Conservation (phyloP, 768 basidiomycete genomes). For the Hortiboletus flavorubellus region DNA sequence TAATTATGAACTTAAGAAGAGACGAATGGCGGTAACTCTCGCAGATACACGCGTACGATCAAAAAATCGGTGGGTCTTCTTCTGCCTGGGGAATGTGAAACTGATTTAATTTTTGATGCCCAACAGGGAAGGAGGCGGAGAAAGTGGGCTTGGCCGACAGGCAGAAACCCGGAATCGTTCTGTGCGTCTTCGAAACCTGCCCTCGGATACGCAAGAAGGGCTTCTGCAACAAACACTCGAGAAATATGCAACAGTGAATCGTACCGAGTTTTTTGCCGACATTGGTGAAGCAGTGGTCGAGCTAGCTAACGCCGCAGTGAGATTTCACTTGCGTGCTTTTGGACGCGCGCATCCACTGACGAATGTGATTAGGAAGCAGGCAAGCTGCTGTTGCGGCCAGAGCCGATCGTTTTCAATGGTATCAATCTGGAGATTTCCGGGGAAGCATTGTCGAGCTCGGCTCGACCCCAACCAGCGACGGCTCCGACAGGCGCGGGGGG, state of each 20-base stretch:
- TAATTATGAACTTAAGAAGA: slow-evolving; percentile 83
- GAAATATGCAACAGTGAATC: slow-evolving; percentile 65
- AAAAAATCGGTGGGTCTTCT: slow-evolving; percentile 44
- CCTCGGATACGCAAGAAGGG: slow-evolving; percentile 80
- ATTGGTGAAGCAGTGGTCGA: slow-evolving; percentile 61
- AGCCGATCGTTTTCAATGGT: slow-evolving; percentile 70
- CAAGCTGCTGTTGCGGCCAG: slow-evolving; percentile 65
- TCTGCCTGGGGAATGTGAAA: neutral
- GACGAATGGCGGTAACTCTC: slow-evolving; percentile 86
- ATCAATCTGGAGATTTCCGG: slow-evolving; percentile 57
- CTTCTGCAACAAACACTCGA: slow-evolving; percentile 87
- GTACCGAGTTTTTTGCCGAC: slow-evolving; percentile 72
- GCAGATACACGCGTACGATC: slow-evolving; percentile 68
- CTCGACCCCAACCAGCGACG: slow-evolving; percentile 27
- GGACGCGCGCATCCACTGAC: neutral
- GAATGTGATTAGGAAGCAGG: slow-evolving; percentile 67
- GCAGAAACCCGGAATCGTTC: slow-evolving; percentile 66
- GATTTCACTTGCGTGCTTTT: slow-evolving; percentile 18
- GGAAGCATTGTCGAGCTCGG: slow-evolving; percentile 33
- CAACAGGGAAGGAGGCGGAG: slow-evolving; percentile 41
- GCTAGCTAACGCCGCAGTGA: slow-evolving; percentile 61
- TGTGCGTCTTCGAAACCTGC: slow-evolving; percentile 73
- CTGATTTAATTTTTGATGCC: neutral
- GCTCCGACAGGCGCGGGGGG: slow-evolving; percentile 42
- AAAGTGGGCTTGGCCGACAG: slow-evolving; percentile 52